These are phyloP conservation scores for Verbena officinalis DNA, from an alignment of 257 asterid species.

Conservation along the genomic window DNA sequence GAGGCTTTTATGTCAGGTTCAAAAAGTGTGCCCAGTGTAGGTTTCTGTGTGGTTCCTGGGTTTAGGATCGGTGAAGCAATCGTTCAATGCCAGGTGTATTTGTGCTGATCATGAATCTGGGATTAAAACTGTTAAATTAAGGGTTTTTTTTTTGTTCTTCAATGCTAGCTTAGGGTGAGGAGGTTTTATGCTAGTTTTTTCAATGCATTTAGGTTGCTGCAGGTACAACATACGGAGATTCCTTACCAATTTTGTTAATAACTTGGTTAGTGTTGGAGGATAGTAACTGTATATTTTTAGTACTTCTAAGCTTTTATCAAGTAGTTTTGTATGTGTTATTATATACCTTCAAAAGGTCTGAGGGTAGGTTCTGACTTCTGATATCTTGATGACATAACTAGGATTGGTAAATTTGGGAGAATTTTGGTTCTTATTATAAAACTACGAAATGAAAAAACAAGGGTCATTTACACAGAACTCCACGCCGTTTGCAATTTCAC, in stretches of 20 bases:
- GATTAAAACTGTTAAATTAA: neutral
- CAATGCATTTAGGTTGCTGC: neutral
- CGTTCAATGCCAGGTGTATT: constrained; percentile 75
- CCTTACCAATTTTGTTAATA: constrained; percentile 31
- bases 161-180: neutral
- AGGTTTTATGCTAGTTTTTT: neutral
- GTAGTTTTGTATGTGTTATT: neutral
- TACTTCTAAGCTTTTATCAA: neutral
- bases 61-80: constrained; percentile 61
- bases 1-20: constrained; percentile 50
- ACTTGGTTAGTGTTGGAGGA: neutral
- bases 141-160: neutral
- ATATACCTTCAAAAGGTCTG: neutral
- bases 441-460: no score
- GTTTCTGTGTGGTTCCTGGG: constrained; percentile 71
- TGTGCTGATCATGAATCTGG: constrained; percentile 37
- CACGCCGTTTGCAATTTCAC: no score
- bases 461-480: no score
- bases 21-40: constrained; percentile 60
- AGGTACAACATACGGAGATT: neutral
- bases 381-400: no score
- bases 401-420: no score
- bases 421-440: no score
- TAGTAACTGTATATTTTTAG: constrained; percentile 33
- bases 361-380: no score